Conservation (phyloP, 2,329 filamentous ascomycete species). For the Epichloe typhina region DNA sequence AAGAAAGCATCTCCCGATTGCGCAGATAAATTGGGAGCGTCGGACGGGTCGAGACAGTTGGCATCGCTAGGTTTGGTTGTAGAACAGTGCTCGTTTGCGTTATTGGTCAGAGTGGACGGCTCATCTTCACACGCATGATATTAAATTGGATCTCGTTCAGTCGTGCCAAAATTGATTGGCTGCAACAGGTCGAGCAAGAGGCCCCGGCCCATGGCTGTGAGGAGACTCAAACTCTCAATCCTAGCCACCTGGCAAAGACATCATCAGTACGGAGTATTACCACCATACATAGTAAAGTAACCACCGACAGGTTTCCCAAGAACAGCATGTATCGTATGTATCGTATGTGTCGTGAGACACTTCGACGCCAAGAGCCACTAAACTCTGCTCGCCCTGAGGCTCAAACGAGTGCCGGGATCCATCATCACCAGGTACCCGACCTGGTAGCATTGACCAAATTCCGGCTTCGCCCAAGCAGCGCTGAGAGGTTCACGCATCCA, state of each 20-base stretch:
- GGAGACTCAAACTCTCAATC: background rate
- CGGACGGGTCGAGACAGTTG: background rate
- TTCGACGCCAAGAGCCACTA: background rate
- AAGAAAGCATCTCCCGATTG: too few relatives aligned
- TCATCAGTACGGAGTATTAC: background rate
- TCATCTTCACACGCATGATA: conserved; percentile 5
- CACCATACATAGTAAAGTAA: too few relatives aligned
- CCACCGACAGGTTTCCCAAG: too few relatives aligned
- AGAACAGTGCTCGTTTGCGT: background rate
- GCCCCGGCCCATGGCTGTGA: background rate
- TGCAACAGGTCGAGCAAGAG: background rate
- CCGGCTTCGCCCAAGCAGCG: background rate
- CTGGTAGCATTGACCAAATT: background rate
- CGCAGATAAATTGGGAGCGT: too few relatives aligned
- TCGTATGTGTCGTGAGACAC: background rate
- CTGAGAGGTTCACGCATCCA: background rate
- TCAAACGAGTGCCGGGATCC: background rate
- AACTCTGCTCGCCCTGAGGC: background rate
- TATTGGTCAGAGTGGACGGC: background rate
- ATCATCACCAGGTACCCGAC: background rate
- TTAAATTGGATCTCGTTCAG: conserved; percentile 4
- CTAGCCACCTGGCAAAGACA: background rate
- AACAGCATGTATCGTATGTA: background rate
- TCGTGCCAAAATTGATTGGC: conserved; percentile 5
- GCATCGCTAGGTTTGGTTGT: background rate